Percentiles rank a stretch among this genome's conserved stretches.
These are phyloP conservation scores for Cercospora sp. DNA, from an alignment of 2,329 filamentous ascomycete genomes.

Conservation along the genomic window DNA sequence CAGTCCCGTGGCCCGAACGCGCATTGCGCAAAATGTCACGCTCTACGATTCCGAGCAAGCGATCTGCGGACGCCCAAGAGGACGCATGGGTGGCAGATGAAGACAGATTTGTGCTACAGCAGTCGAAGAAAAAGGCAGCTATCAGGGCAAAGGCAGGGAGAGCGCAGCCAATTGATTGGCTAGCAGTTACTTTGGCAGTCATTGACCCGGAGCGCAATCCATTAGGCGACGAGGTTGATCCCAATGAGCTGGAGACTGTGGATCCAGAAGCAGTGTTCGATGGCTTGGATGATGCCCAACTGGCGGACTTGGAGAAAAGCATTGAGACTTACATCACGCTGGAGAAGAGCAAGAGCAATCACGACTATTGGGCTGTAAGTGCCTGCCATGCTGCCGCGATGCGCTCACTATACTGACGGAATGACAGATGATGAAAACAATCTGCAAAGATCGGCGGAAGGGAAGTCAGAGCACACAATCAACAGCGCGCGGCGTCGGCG, in stretches of 20 bases:
- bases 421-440: constrained; percentile 71
- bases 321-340: constrained; percentile 77
- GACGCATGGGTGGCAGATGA: constrained; percentile 83
- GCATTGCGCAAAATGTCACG: constrained; percentile 26
- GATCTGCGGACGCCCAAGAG: constrained; percentile 49
- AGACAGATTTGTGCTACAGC: constrained; percentile 91
- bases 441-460: constrained; percentile 77
- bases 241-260: constrained; percentile 71
- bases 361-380: constrained; percentile 79
- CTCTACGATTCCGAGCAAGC: constrained; percentile 45
- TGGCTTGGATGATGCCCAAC: constrained; percentile 64
- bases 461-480: constrained; percentile 57
- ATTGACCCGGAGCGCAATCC: constrained; percentile 79
- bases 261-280: constrained; percentile 81
- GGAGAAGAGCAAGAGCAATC: constrained; percentile 74
- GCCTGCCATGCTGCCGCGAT: constrained; percentile 7
- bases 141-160: constrained; percentile 90
- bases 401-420: constrained; percentile 28
- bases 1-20: not conserved
- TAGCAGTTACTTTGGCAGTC: constrained; percentile 86
- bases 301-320: constrained; percentile 77
- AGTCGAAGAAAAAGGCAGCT: constrained; percentile 96
- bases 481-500: constrained; percentile 73
- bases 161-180: constrained; percentile 88
- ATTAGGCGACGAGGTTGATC: constrained; percentile 78